These are phyloP conservation scores for Verbascum thapsus DNA, from an alignment of 257 asterid species.

Conservation along the genomic window DNA sequence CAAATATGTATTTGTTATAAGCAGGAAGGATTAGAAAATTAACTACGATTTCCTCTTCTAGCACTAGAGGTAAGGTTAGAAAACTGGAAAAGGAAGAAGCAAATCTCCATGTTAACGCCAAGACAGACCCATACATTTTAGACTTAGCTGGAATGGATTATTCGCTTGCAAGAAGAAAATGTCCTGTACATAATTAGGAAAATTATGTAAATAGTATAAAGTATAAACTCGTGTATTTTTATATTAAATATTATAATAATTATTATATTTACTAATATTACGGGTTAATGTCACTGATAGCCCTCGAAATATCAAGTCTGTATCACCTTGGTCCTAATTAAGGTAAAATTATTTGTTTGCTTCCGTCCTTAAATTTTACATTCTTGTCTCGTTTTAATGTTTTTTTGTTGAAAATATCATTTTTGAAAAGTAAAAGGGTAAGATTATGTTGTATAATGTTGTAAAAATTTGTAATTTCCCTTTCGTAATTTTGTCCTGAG, in stretches of 20 bases:
- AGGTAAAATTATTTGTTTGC: too few species aligned
- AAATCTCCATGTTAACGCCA: constrained; percentile 17
- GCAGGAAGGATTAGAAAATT: constrained; percentile 80
- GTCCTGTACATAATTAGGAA: constrained; percentile 66
- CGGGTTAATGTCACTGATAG: too few species aligned
- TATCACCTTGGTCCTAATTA: too few species aligned
- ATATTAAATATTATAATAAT: background rate
- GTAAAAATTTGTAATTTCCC: too few species aligned
- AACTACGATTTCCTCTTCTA: constrained; percentile 42
- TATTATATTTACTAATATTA: background rate
- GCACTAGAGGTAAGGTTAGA: constrained; percentile 65
- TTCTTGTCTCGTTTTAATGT: too few species aligned
- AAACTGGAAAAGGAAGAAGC: constrained; percentile 28
- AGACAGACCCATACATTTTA: constrained; percentile 37
- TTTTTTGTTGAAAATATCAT: too few species aligned
- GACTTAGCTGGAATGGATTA: constrained; percentile 80
- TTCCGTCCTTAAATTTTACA: too few species aligned
- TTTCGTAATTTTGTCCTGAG: too few species aligned
- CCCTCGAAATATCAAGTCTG: too few species aligned
- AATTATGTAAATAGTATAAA: background rate
- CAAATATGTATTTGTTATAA: constrained; percentile 35
- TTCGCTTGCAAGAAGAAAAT: constrained; percentile 63
- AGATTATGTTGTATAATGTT: too few species aligned
- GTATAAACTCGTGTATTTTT: background rate
- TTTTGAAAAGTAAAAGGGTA: too few species aligned